These are phyloP conservation scores for Austropuccinia psidii DNA, from an alignment of 1,284 basidiomycete species.

Conservation along the genomic window DNA sequence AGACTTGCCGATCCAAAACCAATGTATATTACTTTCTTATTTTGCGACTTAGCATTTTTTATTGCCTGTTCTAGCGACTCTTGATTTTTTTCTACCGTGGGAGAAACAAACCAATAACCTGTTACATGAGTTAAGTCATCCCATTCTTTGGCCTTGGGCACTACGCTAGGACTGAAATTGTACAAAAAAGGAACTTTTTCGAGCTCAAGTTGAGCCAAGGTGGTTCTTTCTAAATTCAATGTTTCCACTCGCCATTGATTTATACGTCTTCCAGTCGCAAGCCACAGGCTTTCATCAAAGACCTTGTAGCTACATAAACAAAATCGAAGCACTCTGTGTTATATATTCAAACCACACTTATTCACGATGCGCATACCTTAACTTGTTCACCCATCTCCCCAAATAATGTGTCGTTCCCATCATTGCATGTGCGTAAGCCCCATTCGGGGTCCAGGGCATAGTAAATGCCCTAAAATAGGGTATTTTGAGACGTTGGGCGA, in stretches of 20 bases:
- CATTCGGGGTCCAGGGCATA: conserved; percentile 63
- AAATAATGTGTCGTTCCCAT: neutral
- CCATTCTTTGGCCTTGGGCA: conserved; percentile 90
- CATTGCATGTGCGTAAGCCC: conserved; percentile 94
- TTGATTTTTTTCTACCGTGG: conserved; percentile 82
- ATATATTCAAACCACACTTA: conserved; percentile 39
- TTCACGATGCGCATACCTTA: conserved; percentile 36
- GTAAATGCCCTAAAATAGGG: conserved; percentile 86
- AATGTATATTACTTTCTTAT: conserved; percentile 91
- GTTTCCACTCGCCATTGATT: conserved; percentile 81
- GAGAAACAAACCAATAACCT: conserved; percentile 91
- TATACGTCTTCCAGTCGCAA: conserved; percentile 81
- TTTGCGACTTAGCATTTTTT: conserved; percentile 60
- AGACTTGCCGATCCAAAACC: conserved; percentile 71
- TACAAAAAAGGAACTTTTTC: conserved; percentile 96
- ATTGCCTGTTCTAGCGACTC: conserved; percentile 72
- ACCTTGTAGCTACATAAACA: conserved; percentile 63
- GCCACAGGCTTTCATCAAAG: conserved; percentile 98
- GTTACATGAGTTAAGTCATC: conserved; percentile 95
- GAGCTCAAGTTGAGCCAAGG: conserved; percentile 82
- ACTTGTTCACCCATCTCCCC: conserved; percentile 1
- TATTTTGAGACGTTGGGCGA: conserved; percentile 86
- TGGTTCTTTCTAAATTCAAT: conserved; percentile 70
- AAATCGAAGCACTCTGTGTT: neutral
- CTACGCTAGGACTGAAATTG: conserved; percentile 68